These are phyloP conservation scores for Aspergillus calidoustus DNA, from an alignment of 2,329 filamentous ascomycete genomes.

Conservation along the genomic window DNA sequence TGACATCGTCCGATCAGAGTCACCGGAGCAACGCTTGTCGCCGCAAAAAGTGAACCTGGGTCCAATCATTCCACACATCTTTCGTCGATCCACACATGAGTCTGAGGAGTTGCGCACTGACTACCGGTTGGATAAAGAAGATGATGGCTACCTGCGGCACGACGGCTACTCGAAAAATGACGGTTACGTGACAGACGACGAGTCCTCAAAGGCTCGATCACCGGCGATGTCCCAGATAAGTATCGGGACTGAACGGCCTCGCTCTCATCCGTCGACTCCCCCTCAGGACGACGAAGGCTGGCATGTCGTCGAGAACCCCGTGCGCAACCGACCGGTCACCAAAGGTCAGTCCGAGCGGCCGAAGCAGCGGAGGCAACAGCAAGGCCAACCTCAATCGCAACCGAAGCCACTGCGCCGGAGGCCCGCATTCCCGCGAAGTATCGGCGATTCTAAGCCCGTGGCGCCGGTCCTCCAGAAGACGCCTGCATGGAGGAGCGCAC, in stretches of 20 bases:
- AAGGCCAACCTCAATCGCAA: not conserved
- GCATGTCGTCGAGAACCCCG: conserved; percentile 36
- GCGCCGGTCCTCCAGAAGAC: conserved; percentile 34
- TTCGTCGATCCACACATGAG: conserved; percentile 31
- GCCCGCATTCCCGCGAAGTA: conserved; percentile 24
- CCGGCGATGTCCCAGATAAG: conserved; percentile 37
- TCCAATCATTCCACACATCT: conserved; percentile 41
- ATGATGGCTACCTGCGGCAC: not conserved
- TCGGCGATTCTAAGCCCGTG: conserved; percentile 26
- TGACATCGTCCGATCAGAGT: conserved; percentile 35
- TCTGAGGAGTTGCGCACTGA: conserved; percentile 27
- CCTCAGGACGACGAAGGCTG: conserved; percentile 35
- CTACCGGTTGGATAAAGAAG: conserved; percentile 33
- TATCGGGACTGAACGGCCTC: conserved; percentile 35
- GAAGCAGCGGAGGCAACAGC: not conserved
- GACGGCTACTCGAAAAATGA: conserved; percentile 27
- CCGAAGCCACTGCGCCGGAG: conserved; percentile 18
- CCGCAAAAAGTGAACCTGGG: conserved; percentile 34
- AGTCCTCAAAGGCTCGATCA: conserved; percentile 32
- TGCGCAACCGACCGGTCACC: conserved; percentile 17
- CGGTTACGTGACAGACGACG: conserved; percentile 42
- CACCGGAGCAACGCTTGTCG: conserved; percentile 35
- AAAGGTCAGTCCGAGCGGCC: not conserved
- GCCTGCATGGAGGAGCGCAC: conserved; percentile 36
- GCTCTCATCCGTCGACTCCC: conserved; percentile 28